A percentile compares a stretch with the other conserved stretches of the same genome.
Conservation (phyloP, 2,329 filamentous ascomycete genomes). For the Tolypocladium amazonense region DNA sequence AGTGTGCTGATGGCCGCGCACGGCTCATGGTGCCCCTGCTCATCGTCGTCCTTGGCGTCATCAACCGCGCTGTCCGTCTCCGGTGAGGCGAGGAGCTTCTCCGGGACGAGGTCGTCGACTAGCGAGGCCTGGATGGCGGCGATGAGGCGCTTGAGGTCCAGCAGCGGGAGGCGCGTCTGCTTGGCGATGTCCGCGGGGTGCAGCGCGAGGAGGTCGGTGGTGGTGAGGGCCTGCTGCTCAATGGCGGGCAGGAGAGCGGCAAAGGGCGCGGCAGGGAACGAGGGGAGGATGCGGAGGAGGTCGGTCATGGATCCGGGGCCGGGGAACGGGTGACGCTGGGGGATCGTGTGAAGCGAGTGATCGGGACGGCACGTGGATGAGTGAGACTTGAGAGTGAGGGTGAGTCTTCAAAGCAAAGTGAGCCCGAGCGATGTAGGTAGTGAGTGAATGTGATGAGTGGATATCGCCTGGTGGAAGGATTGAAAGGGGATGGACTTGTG, state of each 20-base stretch:
- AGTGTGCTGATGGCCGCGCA: slow-evolving; percentile 63
- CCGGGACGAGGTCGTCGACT: slow-evolving; percentile 44
- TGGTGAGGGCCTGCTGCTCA: slow-evolving; percentile 67
- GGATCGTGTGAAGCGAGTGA: not conserved
- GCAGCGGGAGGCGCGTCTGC: slow-evolving; percentile 69
- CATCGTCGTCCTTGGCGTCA: not conserved
- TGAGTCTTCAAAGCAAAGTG: not conserved
- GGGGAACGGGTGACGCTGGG: not conserved
- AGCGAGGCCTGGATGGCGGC: slow-evolving; percentile 56
- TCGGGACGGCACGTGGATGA: not conserved
- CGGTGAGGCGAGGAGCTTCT: slow-evolving; percentile 2
- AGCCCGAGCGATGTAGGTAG: not conserved
- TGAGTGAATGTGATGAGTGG: too few relatives aligned
- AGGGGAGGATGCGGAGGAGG: slow-evolving; percentile 70
- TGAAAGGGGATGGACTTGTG: not conserved
- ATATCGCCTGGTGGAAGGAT: too few relatives aligned
- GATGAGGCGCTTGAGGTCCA: slow-evolving; percentile 67
- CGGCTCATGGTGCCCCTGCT: not conserved
- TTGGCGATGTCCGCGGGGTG: slow-evolving; percentile 76
- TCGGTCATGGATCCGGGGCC: slow-evolving; percentile 58
- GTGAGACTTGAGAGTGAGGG: not conserved
- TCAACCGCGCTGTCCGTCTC: not conserved
- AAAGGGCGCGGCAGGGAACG: slow-evolving; percentile 63
- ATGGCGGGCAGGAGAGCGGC: slow-evolving; percentile 67
- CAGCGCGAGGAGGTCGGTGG: slow-evolving; percentile 75